Evolutionary conservation across 768 basidiomycete species (phyloP), one percentile per base, ranked within the genome.

Genomic region (Hericium coralloides): DNA sequence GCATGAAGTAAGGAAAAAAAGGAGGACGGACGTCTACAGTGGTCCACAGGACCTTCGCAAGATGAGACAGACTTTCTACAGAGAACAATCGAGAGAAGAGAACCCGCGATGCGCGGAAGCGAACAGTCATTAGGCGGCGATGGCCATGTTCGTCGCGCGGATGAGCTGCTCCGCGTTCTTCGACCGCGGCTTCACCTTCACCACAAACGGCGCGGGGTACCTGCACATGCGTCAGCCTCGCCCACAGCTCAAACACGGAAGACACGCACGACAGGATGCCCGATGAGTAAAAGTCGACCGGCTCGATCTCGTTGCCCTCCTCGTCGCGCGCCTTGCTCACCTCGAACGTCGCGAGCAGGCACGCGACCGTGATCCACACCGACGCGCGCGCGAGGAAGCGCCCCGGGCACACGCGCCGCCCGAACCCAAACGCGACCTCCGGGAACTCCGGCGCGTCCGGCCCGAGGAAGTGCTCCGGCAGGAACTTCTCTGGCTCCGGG

Each of bases 401-500:
- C 15, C 63, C 63, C 14, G 63, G 63, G 36, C 63, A 64, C 10
- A 64, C 6, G 22, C 49, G 22, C 18, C 31, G 49, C 20, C 49
- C 49, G 49, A 25, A 50, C 20, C 63, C 63, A 50, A 64, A 64
- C 2, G 63, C 62, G 12, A 22, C 18, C 49, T 50, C 23, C 15
- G 49, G 49, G 49, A 50, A 50, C 31, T 45, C 43, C 50, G 72
- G n/a, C 15, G 43, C 43, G 4, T 56, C 60, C 9, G 57, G 36
- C 20, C 49, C 49, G 55, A 56, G 22, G 49, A 69, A 74, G 17
- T 74, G 72, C 25, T 73, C 72, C 4, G 74, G 76, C 23, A 70
- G 72, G 59, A 76, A 75, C 14, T 38, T 43, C 12, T 69, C 63
- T 15, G 75, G 73, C 17, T 74, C 62, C 3, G 72, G 71, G 55